Conservation (phyloP, 148 eudicot species). For the Mesembryanthemum crystallinum region DNA sequence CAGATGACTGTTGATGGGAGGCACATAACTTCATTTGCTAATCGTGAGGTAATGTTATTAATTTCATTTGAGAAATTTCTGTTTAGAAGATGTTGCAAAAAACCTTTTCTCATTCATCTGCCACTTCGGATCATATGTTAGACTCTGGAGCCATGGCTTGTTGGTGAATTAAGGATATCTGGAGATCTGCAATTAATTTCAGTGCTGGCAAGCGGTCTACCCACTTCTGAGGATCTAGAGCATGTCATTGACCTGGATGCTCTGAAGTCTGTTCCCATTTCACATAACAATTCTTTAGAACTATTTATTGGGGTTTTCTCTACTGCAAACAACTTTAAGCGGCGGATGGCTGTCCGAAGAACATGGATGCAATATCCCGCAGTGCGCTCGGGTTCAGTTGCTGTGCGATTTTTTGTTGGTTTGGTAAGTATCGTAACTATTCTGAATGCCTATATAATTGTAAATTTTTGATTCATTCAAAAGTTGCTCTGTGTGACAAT, state of each 20-base stretch:
- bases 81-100: slow-evolving; percentile 1
- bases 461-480: not conserved
- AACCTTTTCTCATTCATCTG: slow-evolving; percentile 2
- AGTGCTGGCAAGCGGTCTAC: slow-evolving; percentile 81
- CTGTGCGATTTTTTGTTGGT: slow-evolving; percentile 95
- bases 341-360: slow-evolving; percentile 95
- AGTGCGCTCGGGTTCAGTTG: slow-evolving; percentile 81
- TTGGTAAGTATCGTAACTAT: slow-evolving; percentile 54
- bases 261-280: slow-evolving; percentile 64
- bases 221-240: slow-evolving; percentile 87
- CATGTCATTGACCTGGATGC: slow-evolving; percentile 80
- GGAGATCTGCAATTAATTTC: slow-evolving; percentile 81
- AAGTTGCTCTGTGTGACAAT: not conserved
- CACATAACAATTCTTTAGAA: slow-evolving; percentile 43
- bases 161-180: slow-evolving; percentile 76
- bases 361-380: slow-evolving; percentile 96
- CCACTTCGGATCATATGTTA: slow-evolving; percentile 28
- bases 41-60: slow-evolving; percentile 62
- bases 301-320: slow-evolving; percentile 91
- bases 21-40: slow-evolving; percentile 86
- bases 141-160: slow-evolving; percentile 97
- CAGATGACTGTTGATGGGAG: slow-evolving; percentile 99
- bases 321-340: slow-evolving; percentile 93
- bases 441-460: not conserved
- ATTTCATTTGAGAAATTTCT: slow-evolving; percentile 1